These are phyloP conservation scores for Aspergillus bertholletiae DNA, from an alignment of 495 filamentous ascomycete genomes.

Conservation along the genomic window DNA sequence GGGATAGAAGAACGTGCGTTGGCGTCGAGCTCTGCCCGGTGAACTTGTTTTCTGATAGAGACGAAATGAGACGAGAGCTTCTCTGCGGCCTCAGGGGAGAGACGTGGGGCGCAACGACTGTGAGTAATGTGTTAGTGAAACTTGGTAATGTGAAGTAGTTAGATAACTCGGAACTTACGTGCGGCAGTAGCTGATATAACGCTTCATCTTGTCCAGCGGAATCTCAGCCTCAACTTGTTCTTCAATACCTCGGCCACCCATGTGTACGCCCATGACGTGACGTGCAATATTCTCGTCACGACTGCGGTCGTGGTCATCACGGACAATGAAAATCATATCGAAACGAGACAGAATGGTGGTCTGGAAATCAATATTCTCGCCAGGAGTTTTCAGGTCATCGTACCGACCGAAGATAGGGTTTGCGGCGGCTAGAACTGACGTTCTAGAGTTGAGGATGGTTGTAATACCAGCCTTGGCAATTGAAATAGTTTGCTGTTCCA, in stretches of 20 bases:
- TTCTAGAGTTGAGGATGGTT: slow-evolving; percentile 94
- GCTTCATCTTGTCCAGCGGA: slow-evolving; percentile 92
- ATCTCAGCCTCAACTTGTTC: slow-evolving; percentile 83
- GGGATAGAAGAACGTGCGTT: slow-evolving; percentile 89
- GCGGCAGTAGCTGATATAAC: slow-evolving; percentile 97
- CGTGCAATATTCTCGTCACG: slow-evolving; percentile 92
- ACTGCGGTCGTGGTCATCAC: slow-evolving; percentile 85
- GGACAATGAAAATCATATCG: slow-evolving; percentile 99
- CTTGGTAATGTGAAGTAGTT: background rate
- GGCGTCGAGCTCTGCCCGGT: slow-evolving; percentile 80
- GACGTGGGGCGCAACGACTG: slow-evolving; percentile 87
- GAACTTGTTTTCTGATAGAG: slow-evolving; percentile 89
- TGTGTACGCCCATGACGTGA: slow-evolving; percentile 97
- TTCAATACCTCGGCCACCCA: slow-evolving; percentile 82
- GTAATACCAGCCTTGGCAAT: slow-evolving; percentile 99
- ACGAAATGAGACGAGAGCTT: slow-evolving; percentile 98
- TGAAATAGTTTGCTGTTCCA: slow-evolving; percentile 99
- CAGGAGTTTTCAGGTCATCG: slow-evolving; percentile 94
- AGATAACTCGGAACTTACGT: slow-evolving; percentile 53
- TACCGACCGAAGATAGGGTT: slow-evolving; percentile 98
- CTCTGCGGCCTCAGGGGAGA: slow-evolving; percentile 89
- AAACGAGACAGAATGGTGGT: slow-evolving; percentile 98
- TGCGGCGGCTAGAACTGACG: slow-evolving; percentile 91
- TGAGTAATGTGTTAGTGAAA: slow-evolving; percentile 30
- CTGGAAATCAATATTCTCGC: slow-evolving; percentile 99